Evolutionary conservation across 768 basidiomycete species (phyloP), one percentile per base, ranked within the genome.

Genomic region (Pisolithus marmoratus): DNA sequence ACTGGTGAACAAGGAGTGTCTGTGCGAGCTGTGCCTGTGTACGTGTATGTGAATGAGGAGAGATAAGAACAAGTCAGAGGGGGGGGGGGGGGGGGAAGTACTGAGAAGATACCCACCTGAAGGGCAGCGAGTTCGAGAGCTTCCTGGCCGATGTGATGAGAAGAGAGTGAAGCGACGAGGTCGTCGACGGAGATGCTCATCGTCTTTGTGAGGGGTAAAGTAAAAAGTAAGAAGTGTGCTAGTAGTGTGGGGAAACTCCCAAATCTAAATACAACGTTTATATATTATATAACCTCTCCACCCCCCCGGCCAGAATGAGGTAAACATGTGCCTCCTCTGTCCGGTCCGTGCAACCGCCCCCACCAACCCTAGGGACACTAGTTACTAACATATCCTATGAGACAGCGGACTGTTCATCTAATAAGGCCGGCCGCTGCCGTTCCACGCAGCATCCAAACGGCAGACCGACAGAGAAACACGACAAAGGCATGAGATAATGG

Each of bases 141-240:
- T 58, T 78, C 77, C 57, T 78, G 78, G 53, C 76, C 76, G 61
- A 78, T 76, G 70, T 78, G 77, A 61, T 69, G 74, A 2, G 71
- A 58, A 40, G 65, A 69, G 58, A 78, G 56, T 11, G 76, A 77
- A 20, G 76, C 69, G 49, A 79, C 72, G 60, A 78, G 78, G 68
- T 78, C 77, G 62, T 78, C 77, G 36, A 78, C 68, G 43, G 77
- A 72, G 52, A 74, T 45, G 56, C 67, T 75, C 77, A 79, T 79
- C 3, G 34, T 34, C 12, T 29, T 8, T 29, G 29, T 29, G 29
- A 9, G 2, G 8, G 29, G 8, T 11, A 9, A 11, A 9, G 29
- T 11, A 2, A 9, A 27, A 29, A 29, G 29, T n/a, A n/a, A n/a
- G n/a, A n/a, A n/a, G n/a, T n/a, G n/a, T n/a, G 29, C 20, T 40